These are phyloP conservation scores for Globisporangium polare DNA, from an alignment of 352 stramenopile species.

Conservation along the genomic window DNA sequence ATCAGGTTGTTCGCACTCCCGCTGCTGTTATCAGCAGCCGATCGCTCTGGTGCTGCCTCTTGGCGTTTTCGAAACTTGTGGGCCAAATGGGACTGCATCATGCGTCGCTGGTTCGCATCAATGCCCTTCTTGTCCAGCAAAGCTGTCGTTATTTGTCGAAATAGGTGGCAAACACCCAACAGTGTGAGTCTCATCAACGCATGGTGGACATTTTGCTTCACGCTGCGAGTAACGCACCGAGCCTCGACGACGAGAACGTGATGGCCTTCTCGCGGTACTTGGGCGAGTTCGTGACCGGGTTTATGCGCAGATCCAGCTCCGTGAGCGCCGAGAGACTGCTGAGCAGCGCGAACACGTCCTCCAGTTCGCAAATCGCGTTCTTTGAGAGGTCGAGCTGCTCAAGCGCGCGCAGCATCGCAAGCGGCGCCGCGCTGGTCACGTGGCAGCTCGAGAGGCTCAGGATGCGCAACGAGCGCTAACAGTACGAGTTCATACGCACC, in stretches of 20 bases:
- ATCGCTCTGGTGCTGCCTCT: conserved; percentile 20
- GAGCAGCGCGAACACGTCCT: conserved; percentile 66
- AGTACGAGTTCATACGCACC: neutral
- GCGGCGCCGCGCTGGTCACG: conserved; percentile 22
- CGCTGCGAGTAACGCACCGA: conserved; percentile 25
- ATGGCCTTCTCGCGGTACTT: conserved; percentile 77
- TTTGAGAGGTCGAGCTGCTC: conserved; percentile 64
- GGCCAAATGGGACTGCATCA: conserved; percentile 77
- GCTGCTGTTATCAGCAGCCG: conserved; percentile 6
- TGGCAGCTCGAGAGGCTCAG: conserved; percentile 63
- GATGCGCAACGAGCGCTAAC: conserved; percentile 53
- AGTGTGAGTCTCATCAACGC: neutral
- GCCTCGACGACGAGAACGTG: conserved; percentile 56
- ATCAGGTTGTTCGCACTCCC: conserved; percentile 7
- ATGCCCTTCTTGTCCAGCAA: conserved; percentile 75
- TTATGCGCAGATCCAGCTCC: conserved; percentile 59
- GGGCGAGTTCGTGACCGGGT: conserved; percentile 40
- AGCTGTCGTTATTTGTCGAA: conserved; percentile 16
- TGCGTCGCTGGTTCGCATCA: conserved; percentile 61
- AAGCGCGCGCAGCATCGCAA: conserved; percentile 35
- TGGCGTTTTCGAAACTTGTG: conserved; percentile 66
- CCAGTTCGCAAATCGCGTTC: conserved; percentile 56
- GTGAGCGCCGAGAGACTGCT: conserved; percentile 34
- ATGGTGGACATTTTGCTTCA: too few relatives aligned
- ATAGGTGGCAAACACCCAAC: neutral